Evolutionary conservation across 2,329 filamentous ascomycete species (phyloP).

Genomic region (Pezicula carpinea): DNA sequence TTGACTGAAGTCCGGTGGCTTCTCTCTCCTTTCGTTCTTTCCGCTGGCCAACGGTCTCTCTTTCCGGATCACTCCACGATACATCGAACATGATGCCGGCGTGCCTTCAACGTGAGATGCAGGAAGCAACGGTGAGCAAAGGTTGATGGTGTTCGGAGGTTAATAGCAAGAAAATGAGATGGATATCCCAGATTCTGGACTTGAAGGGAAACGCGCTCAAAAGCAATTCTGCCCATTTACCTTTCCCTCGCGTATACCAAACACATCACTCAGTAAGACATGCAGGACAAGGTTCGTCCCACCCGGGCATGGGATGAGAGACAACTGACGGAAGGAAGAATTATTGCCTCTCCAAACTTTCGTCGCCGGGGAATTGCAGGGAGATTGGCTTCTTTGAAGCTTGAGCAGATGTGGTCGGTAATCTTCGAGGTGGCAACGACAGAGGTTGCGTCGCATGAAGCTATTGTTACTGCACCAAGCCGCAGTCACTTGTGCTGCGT

Average conservation of each 20-base stretch:
- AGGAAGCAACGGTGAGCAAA: not conserved
- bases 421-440: no score
- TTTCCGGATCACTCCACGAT: conserved; percentile 24
- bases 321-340: not conserved
- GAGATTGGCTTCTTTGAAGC: not conserved
- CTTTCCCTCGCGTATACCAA: no score
- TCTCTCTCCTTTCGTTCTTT: conserved; percentile 23
- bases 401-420: no score
- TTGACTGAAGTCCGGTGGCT: conserved; percentile 5
- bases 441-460: no score
- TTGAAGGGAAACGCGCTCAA: no score
- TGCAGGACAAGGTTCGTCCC: no score
- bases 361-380: not conserved
- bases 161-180: not conserved
- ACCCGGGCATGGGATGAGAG: no score
- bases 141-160: not conserved
- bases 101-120: not conserved
- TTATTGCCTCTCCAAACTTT: not conserved
- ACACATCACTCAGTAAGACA: no score
- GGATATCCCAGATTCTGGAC: no score
- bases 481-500: no score
- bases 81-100: conserved; percentile 27
- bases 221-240: no score
- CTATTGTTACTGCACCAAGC: no score
- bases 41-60: conserved; percentile 27